These are phyloP conservation scores for Mycena pura DNA, from an alignment of 768 basidiomycete genomes.

Conservation along the genomic window DNA sequence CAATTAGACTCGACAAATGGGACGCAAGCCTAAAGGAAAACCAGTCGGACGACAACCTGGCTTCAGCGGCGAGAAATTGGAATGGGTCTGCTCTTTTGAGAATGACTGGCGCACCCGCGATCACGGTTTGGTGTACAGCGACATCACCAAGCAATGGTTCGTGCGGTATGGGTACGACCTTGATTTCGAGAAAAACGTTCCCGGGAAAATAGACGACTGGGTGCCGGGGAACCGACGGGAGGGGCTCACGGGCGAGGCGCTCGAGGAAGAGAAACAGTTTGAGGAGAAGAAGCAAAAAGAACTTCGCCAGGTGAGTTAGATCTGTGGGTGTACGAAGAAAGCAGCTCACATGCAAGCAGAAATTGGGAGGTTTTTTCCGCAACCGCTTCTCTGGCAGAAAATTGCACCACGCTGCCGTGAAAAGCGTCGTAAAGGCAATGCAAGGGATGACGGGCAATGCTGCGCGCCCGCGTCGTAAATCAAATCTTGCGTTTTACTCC, in stretches of 20 bases:
- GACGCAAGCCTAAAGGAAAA: no score
- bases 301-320: background rate
- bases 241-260: background rate
- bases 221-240: background rate
- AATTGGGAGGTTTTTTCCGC: no score
- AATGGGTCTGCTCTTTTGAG: background rate
- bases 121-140: background rate
- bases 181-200: background rate
- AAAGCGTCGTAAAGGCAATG: no score
- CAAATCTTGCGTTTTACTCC: no score
- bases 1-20: no score
- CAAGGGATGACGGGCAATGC: no score
- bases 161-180: slow-evolving; percentile 12
- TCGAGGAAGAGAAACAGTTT: background rate
- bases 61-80: slow-evolving; percentile 7
- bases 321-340: no score
- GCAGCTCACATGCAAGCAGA: no score
- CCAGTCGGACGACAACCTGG: no score
- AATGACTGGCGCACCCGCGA: background rate
- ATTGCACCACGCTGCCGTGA: no score
- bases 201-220: background rate
- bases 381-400: no score
- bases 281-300: background rate
- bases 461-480: no score
- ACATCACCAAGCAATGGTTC: background rate